A percentile compares a stretch with the other conserved stretches of the same genome.
Evolutionary conservation across 768 basidiomycete species (phyloP).

Genomic region (Neoboletus subvelutipes): DNA sequence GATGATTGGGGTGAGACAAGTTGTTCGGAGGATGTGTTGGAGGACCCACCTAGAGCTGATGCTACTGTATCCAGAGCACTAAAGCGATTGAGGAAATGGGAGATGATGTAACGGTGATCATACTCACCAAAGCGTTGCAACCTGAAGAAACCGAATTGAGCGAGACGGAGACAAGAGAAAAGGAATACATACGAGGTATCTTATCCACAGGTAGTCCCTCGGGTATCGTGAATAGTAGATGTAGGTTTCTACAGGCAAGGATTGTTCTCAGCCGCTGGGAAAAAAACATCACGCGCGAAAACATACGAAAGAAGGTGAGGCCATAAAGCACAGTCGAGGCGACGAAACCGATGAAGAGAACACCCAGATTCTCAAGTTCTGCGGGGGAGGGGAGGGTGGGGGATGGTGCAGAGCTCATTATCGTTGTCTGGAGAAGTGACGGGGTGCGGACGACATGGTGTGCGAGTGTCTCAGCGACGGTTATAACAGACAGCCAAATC

Average conservation of each 20-base stretch:
- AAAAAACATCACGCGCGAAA: not conserved
- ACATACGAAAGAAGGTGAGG: slow-evolving; percentile 35
- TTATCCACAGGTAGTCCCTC: slow-evolving; percentile 17
- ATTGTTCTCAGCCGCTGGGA: not conserved
- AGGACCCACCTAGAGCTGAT: slow-evolving; percentile 27
- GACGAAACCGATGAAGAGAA: slow-evolving; percentile 30
- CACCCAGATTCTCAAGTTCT: slow-evolving; percentile 27
- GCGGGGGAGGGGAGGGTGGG: slow-evolving; percentile 10
- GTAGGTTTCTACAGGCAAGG: slow-evolving; percentile 22
- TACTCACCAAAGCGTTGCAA: slow-evolving; percentile 21
- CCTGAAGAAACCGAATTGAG: slow-evolving; percentile 12
- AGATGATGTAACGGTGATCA: not conserved
- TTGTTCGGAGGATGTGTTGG: not conserved
- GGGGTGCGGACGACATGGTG: slow-evolving; percentile 1
- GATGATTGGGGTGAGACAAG: slow-evolving; percentile 6
- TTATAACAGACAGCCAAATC: slow-evolving; percentile 13
- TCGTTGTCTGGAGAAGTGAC: not conserved
- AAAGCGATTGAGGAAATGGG: not conserved
- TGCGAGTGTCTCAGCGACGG: not conserved
- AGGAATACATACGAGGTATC: slow-evolving; percentile 18
- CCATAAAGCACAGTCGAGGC: slow-evolving; percentile 30
- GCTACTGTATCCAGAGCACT: slow-evolving; percentile 27
- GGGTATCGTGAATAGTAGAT: slow-evolving; percentile 32
- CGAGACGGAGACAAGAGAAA: not conserved
- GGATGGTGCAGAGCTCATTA: slow-evolving; percentile 14